Percentiles rank a stretch among this genome's conserved stretches.
Conservation (phyloP, 1,284 basidiomycete genomes). For the Ganoderma leucocontextum region DNA sequence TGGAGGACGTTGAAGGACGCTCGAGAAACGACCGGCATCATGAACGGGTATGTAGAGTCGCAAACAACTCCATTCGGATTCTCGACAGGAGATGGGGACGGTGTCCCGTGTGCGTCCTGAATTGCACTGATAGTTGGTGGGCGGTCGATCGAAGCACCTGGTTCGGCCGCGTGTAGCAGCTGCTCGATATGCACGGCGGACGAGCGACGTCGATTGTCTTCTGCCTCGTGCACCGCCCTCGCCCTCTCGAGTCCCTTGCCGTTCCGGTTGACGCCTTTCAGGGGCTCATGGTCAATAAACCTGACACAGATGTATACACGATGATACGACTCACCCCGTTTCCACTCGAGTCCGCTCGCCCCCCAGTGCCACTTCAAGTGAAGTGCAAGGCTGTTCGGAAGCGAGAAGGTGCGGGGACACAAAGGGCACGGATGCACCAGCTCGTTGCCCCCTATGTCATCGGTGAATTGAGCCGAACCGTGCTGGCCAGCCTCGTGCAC, state of each 20-base stretch:
- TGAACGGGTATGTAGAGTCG: not conserved
- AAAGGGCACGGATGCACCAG: constrained; percentile 35
- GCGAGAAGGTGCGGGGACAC: constrained; percentile 39
- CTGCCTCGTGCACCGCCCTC: not conserved
- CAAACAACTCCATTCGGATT: not conserved
- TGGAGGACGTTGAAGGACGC: constrained; percentile 16
- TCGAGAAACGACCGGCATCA: constrained; percentile 20
- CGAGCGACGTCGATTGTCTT: not conserved
- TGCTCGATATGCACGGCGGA: not conserved
- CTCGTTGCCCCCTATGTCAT: not conserved
- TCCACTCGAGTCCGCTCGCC: constrained; percentile 33
- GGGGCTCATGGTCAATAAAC: not conserved
- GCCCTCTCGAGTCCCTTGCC: constrained; percentile 24
- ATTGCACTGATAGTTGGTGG: not conserved
- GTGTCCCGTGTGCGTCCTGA: not conserved
- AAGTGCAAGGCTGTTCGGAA: constrained; percentile 42
- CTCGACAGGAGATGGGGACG: no score
- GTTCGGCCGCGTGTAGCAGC: not conserved
- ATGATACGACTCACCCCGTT: constrained; percentile 22
- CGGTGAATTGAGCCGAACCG: not conserved
- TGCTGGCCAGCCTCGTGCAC: not conserved
- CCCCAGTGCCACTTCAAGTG: constrained; percentile 45
- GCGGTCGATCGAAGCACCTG: no score
- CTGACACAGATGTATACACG: not conserved
- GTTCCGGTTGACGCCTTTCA: constrained; percentile 26